Evolutionary conservation across 306 rosid genomes (phyloP), one percentile per base, ranked within the genome.

Genomic region (Quercus gilva): DNA sequence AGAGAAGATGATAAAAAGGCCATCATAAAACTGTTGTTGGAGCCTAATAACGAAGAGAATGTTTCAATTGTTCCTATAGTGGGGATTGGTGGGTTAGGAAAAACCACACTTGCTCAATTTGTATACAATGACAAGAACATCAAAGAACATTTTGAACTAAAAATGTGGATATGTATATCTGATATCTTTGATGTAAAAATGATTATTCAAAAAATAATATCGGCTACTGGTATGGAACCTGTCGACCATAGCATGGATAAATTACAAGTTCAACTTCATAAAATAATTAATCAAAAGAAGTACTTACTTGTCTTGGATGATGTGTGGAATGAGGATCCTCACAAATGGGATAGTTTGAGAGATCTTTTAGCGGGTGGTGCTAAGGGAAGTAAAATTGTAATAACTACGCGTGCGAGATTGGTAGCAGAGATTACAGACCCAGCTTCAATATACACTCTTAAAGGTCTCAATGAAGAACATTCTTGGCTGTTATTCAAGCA

Each of bases 51-150:
- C 7, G 21, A 28, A 51, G 28, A 72, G 63, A 71, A 53, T 73
- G 77, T 85, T 68, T 83, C 87, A 23, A 41, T 85, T 13, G 59
- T 77, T 76, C 63, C 87, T 1, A 71, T 87, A 5, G 85, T 84
- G 28, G 88, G 92, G 17, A 26, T 88, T 67, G 89, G 91, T 35
- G 92, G 88, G 18, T 69, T 84, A 67, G 89, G 89, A 4, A 88
- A 88, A 67, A 88, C 92, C 1, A 15, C 92, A 1, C 86, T 86
- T 71, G 86, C 84, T 65, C 89, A 88, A 45, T 60, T 79, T 4
- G 82, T 82, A 2, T 85, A 49, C n/a, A 88, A 81, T 58, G 85
- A 85, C 52, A 56, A 14, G 1, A 56, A 31, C 25, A 75, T 84
- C 18, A 59, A 26, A 0, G 4, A 2, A 4, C 57, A 75, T 68